A percentile compares a stretch with the other conserved stretches of the same genome.
These are phyloP conservation scores for Salix arbutifolia DNA, from an alignment of 345 rosid genomes.

Conservation along the genomic window DNA sequence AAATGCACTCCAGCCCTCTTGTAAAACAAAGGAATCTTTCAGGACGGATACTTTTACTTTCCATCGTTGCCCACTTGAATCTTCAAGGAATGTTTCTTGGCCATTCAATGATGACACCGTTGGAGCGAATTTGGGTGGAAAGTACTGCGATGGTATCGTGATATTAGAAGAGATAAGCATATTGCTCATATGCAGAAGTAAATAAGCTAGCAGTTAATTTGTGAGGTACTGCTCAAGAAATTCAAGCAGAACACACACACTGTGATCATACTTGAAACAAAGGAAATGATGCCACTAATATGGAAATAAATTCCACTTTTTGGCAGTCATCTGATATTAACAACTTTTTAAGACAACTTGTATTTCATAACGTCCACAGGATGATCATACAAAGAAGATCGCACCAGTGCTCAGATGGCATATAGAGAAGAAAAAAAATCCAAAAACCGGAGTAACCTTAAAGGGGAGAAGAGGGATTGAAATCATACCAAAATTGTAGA, in stretches of 20 bases:
- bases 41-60: constrained; percentile 18
- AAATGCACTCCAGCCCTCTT: constrained; percentile 37
- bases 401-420: not conserved
- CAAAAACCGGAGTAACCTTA: not conserved
- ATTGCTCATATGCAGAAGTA: not conserved
- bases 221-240: not conserved
- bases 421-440: not conserved
- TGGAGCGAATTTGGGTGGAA: constrained; percentile 40
- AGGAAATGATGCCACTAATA: not conserved
- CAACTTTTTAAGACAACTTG: not conserved
- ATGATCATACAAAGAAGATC: not conserved
- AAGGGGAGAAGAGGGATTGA: not conserved
- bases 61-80: constrained; percentile 31
- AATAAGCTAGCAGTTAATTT: not conserved
- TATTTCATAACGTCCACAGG: not conserved
- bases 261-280: no score
- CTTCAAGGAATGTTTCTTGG: constrained; percentile 27
- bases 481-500: constrained; percentile 30
- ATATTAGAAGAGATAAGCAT: not conserved
- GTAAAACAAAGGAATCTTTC: constrained; percentile 27
- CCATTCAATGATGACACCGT: constrained; percentile 15
- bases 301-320: not conserved
- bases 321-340: not conserved
- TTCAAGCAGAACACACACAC: not conserved
- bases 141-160: constrained; percentile 25